Evolutionary conservation across 306 rosid species (phyloP), one percentile per base, ranked within the genome.

Genomic region (Astragalus glycyphyllos): DNA sequence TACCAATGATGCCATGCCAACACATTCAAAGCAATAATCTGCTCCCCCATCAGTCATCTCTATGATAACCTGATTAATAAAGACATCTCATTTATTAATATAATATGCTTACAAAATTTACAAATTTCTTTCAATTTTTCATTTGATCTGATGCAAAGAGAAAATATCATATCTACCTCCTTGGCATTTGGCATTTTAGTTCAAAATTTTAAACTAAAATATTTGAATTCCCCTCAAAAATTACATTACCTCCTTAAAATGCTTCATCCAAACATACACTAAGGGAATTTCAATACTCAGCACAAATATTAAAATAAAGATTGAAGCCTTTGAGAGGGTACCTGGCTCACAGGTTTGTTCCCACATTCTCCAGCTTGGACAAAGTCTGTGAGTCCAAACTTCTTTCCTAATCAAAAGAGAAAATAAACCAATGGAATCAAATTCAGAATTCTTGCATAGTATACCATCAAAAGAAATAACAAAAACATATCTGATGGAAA

Each of bases 1-100:
- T 32, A 90, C 96, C 80, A 86, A 69, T 12, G 91, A 85, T 34
- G 96, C 68, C 73, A 48, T 61, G 48, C 98, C 96, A 58, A 88
- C 96, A 53, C 92, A 88, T 79, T 92, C 96, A 69, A 86, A 89
- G 84, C 98, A 92, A 77, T 79, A 86, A 84, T 89, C 95, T 16
- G 90, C 90, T 38, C 95, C 98, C 7, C 86, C 89, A 3, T 62
- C 82, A 32, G 92, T 92, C 53, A 81, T 86, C 41, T 87, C 89
- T 44, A 11, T 60, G 68, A 90, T 80, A 63, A 79, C 54, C 98
- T 89, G 1, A 65, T 56, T 47, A 71, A 26, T 15, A 4, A 32
- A 53, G 46, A n/a, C 47, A 66, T 40, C 11, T 9, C 40, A 40
- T 5, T n/a, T n/a, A 42, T 37, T 32, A 50, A 48, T 34, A 72